Conservation (phyloP, 345 rosid genomes). For the Tarenaya hassleriana region DNA sequence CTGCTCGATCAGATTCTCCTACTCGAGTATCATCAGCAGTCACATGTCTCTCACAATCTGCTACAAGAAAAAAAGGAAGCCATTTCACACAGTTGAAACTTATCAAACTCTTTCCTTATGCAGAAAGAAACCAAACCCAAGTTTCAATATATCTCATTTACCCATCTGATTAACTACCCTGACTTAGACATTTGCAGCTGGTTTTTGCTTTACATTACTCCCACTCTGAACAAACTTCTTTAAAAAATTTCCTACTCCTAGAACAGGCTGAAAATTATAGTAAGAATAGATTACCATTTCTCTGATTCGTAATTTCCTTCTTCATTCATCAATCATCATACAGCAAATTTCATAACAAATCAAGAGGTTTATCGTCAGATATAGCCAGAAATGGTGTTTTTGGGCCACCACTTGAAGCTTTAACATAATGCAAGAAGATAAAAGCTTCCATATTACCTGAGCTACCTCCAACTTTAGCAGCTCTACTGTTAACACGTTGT, state of each 20-base stretch:
- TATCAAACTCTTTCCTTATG: background rate
- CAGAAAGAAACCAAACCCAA: no score
- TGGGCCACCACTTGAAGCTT: background rate
- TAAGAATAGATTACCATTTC: no score
- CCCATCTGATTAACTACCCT: no score
- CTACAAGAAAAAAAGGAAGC: constrained; percentile 19
- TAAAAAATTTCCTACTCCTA: no score
- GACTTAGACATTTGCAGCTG: no score
- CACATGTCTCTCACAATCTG: constrained; percentile 38
- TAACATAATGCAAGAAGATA: background rate
- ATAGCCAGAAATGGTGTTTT: background rate
- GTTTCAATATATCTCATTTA: no score
- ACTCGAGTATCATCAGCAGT: constrained; percentile 29
- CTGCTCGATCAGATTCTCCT: constrained; percentile 23
- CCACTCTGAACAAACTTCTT: no score
- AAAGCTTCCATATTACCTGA: constrained; percentile 35
- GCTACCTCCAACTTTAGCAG: constrained; percentile 24
- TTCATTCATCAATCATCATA: no score
- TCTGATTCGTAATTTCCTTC: no score
- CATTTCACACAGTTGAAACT: background rate
- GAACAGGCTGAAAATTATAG: no score
- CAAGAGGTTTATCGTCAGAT: background rate
- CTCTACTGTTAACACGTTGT: constrained; percentile 18
- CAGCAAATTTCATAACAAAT: no score
- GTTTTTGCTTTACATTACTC: no score